phyloP scores from a whole-genome alignment of 768 basidiomycete genomes.

The Paxillus involutus region DNA sequence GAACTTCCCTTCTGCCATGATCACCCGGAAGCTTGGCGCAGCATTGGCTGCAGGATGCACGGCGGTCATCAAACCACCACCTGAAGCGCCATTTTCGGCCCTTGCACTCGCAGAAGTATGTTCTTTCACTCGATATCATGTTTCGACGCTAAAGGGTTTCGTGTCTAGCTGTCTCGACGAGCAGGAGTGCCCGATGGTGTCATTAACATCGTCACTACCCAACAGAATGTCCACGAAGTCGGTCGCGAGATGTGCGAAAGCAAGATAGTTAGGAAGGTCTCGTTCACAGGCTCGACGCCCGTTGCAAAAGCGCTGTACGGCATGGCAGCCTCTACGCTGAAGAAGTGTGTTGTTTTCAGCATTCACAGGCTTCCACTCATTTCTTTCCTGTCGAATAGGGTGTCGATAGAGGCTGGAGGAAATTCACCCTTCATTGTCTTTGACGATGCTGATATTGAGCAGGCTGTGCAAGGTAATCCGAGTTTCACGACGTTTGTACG shows the following conservation, averaged over 20 bases:
- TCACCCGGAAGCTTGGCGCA: constrained; percentile 85
- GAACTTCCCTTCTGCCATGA: constrained; percentile 97
- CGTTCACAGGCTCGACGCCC: constrained; percentile 86
- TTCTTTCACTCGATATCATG: neutral
- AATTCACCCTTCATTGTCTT: constrained; percentile 98
- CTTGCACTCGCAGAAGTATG: constrained; percentile 87
- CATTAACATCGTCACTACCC: constrained; percentile 90
- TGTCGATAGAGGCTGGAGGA: constrained; percentile 88
- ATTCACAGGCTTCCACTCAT: neutral
- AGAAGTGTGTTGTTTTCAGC: constrained; percentile 55
- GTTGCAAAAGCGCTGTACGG: constrained; percentile 77
- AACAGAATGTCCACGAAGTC: constrained; percentile 80
- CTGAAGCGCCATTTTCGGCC: constrained; percentile 92
- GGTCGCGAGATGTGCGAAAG: constrained; percentile 95
- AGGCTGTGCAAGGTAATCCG: constrained; percentile 77
- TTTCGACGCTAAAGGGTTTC: neutral
- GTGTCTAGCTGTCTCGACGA: constrained; percentile 65
- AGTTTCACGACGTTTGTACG: neutral
- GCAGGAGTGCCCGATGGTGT: constrained; percentile 97
- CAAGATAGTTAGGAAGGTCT: constrained; percentile 81
- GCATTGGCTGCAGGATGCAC: constrained; percentile 97
- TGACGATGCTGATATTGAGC: constrained; percentile 91
- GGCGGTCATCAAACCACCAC: constrained; percentile 89
- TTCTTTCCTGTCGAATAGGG: constrained; percentile 27
- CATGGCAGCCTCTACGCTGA: constrained; percentile 74